Base-by-base conservation (phyloP, 2,329 filamentous ascomycete genomes). In the Aspergillus nomiae region DNA sequence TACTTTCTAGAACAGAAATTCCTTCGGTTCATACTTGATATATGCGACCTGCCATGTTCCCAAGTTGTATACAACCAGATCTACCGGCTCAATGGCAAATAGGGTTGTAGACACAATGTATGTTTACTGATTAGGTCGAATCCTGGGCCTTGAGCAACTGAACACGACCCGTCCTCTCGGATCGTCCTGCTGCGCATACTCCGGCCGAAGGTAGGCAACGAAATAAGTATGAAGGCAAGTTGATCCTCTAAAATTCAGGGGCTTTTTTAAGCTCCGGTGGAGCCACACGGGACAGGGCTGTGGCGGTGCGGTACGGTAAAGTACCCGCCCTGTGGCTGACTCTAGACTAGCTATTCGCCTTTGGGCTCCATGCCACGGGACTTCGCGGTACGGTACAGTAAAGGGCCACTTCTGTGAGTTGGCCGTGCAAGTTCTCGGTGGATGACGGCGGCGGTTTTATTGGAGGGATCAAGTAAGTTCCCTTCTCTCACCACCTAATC, bases 261-360 rank as follows among this genome's bases (percentile, higher is more conserved):
- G 68, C 41, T 62, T 59, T 60, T 56, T 65, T 62, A 67, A 70
- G 67, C 67, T 69, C 48, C 32, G 50, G 64, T 70, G 68, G 68
- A 70, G 63, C 66, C 58, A 59, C 54, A 58, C 61, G 53, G 55
- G 36, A 59, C 58, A 57, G 53, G 57, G 38, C 38, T 62, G 66
- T 69, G 68, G 68, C 68, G 68, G 67, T 70, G 65, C 66, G 26
- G 41, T 61, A 62, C 53, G 56, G 53, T 64, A 61, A 45, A 50
- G 61, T 63, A 58, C n/a, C 36, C 16, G 21, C n/a, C 7, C 24
- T 34, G 41, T 60, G 54, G 63, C 55, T 41, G 48, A 30, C 30
- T 43, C 28, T 34, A 26, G 48, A 54, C 36, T 26, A 46, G 21
- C 48, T 21, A 38, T 55, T 55, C 30, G 34, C 51, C n/a, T 36